These are phyloP conservation scores for Coemansia sp. DNA, from an alignment of 192 early-diverging fungal species.

Conservation along the genomic window DNA sequence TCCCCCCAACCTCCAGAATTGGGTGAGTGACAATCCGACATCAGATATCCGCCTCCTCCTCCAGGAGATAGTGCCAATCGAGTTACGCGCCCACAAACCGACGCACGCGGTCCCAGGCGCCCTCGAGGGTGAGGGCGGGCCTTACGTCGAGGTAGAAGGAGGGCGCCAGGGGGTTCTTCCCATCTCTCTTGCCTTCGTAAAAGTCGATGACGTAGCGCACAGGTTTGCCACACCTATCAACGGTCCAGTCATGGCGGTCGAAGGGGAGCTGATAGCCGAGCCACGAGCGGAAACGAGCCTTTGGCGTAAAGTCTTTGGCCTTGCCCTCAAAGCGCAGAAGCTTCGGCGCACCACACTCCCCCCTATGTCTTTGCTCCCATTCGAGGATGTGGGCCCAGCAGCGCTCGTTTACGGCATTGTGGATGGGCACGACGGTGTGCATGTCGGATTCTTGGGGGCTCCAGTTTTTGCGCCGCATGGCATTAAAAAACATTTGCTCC, in stretches of 20 bases:
- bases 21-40: neutral
- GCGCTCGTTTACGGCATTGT: slow-evolving; percentile 92
- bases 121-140: slow-evolving; percentile 64
- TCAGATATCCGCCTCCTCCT: neutral
- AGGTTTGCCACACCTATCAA: slow-evolving; percentile 85
- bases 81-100: slow-evolving; percentile 10
- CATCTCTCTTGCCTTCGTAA: slow-evolving; percentile 69
- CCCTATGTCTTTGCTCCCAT: slow-evolving; percentile 66
- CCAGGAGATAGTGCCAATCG: neutral
- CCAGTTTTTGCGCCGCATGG: slow-evolving; percentile 93
- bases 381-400: slow-evolving; percentile 84
- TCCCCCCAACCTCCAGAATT: neutral
- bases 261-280: slow-evolving; percentile 76
- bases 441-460: slow-evolving; percentile 78
- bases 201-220: slow-evolving; percentile 92
- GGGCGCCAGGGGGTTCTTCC: slow-evolving; percentile 42
- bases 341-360: slow-evolving; percentile 35
- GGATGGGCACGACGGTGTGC: slow-evolving; percentile 87
- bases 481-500: slow-evolving; percentile 96
- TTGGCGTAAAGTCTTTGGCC: slow-evolving; percentile 35
- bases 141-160: slow-evolving; percentile 90
- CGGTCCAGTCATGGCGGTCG: slow-evolving; percentile 93
- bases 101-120: slow-evolving; percentile 37
- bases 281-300: slow-evolving; percentile 35
- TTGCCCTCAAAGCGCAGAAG: slow-evolving; percentile 50